Base-by-base conservation (phyloP, 2,329 filamentous ascomycete genomes). In the Colletotrichum zoysiae region DNA sequence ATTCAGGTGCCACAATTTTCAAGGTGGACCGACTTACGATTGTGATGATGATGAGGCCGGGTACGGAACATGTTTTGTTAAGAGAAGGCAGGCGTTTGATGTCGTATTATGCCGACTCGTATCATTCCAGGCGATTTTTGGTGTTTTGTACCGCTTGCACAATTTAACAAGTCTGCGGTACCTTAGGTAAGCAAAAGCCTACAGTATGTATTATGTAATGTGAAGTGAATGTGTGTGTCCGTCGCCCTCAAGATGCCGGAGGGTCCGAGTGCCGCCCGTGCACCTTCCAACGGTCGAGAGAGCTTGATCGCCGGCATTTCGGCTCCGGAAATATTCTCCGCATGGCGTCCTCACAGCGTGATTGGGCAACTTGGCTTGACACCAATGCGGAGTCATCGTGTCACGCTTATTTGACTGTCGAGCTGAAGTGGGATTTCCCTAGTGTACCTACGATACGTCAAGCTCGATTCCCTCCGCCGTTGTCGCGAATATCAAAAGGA, bases 1-100 rank as follows among this genome's bases (percentile, higher is more conserved):
- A n/a, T 23, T 40, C 12, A 30, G 14, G 23, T 26, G 51, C 62
- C 60, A 30, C 48, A 4, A 46, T 18, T 14, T 40, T 35, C 44
- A 20, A 26, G 46, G 35, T 61, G 33, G 53, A 65, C 55, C 40
- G 23, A 40, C 61, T 48, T 60, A 35, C 6, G 20, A 42, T 33
- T 35, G n/a, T 4, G 40, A 12, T 16, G 38, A 40, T 12, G 65
- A 64, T 46, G 16, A 26, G 23, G 11, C 33, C n/a, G 35, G 23
- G 12, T 9, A 16, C 46, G 8, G 30, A 51, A 35, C 12, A 35
- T 14, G 18, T 18, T 14, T 14, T 38, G 42, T 33, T 12, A n/a
- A 26, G 14, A 30, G 23, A 46, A 59, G 8, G 23, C 20, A 59
- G 8, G 23, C 20, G 3, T 30, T 14, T 12, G 12, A 40, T 20